Base-by-base conservation (phyloP, 768 basidiomycete species). In the Naganishia vishniacii region DNA sequence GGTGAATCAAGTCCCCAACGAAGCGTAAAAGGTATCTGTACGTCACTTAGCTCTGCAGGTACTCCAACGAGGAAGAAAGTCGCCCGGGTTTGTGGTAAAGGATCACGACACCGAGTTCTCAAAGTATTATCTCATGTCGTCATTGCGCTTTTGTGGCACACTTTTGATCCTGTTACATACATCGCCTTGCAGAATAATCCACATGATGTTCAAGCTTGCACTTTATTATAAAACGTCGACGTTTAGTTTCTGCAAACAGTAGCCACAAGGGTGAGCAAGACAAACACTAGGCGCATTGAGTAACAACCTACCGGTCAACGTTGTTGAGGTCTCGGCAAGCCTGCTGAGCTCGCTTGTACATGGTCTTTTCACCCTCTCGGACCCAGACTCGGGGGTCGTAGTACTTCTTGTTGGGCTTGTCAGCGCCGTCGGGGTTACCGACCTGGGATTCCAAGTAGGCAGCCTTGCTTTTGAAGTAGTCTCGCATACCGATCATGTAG, bases 321-420 rank as follows among this genome's bases (percentile, higher is more conserved):
- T 78, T 77, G 34, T 87, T 89, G 65, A 99, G 84, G 80, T 99
- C 94, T 45, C 78, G 70, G 80, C 91, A 92, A n/a, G 94, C 92
- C 78, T 88, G 87, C 80, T 91, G 89, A 80, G 95, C 90, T 74
- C 94, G 90, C 67, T 78, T 83, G 49, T 77, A 48, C 69, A 98
- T 84, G 20, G 91, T 94, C 85, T 93, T 92, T 82, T 98, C 92
- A 69, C 93, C 93, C 80, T 95, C 91, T 73, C 94, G 89, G 56
- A 99, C 91, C 94, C 94, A 99, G 65, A 93, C 87, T 81, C 94
- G 89, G 53, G 92, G 93, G 78, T 94, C 67, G 32, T 47, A 67
- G 48, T 73, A 56, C 85, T 98, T 99, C 88, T 99, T 99, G 86
- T 99, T 98, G 63, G 94, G 94, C 83, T 94, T 94, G 80, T 97